Conservation (phyloP, 495 filamentous ascomycete genomes). For the Pseudotulostoma volvatum region DNA sequence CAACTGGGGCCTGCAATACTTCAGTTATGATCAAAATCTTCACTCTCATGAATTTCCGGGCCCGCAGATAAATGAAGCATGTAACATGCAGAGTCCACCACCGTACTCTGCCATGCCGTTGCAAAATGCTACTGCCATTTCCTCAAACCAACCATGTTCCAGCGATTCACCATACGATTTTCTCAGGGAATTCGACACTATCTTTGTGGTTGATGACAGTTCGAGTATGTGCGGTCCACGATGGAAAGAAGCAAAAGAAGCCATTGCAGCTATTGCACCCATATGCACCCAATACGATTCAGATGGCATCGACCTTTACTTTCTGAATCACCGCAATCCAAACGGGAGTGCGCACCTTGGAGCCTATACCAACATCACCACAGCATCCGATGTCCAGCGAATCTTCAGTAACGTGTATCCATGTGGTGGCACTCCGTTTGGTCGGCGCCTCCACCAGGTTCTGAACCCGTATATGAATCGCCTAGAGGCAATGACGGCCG, state of each 20-base stretch:
- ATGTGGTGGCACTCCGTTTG: conserved; percentile 56
- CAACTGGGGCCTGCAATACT: no score
- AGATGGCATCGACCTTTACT: conserved; percentile 91
- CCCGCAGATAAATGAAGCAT: no score
- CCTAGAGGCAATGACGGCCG: conserved; percentile 22
- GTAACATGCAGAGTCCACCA: conserved; percentile 17
- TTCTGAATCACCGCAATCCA: conserved; percentile 51
- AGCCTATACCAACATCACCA: conserved; percentile 42
- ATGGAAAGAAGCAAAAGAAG: conserved; percentile 62
- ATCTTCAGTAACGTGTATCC: conserved; percentile 57
- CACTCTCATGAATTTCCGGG: no score
- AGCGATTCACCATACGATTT: conserved; percentile 51
- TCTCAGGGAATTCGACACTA: conserved; percentile 73
- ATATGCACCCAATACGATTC: conserved; percentile 70
- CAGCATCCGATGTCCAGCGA: conserved; percentile 33
- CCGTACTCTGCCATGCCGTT: conserved; percentile 12
- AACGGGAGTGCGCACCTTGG: conserved; percentile 9
- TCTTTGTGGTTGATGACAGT: conserved; percentile 90
- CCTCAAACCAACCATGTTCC: not conserved
- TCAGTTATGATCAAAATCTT: no score
- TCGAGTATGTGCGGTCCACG: conserved; percentile 64
- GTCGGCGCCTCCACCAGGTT: conserved; percentile 53
- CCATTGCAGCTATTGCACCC: conserved; percentile 61
- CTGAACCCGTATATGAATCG: conserved; percentile 50
- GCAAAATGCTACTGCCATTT: conserved; percentile 1